These are phyloP conservation scores for Paraphaeosphaeria minitans DNA, from an alignment of 2,329 filamentous ascomycete species.

Conservation along the genomic window DNA sequence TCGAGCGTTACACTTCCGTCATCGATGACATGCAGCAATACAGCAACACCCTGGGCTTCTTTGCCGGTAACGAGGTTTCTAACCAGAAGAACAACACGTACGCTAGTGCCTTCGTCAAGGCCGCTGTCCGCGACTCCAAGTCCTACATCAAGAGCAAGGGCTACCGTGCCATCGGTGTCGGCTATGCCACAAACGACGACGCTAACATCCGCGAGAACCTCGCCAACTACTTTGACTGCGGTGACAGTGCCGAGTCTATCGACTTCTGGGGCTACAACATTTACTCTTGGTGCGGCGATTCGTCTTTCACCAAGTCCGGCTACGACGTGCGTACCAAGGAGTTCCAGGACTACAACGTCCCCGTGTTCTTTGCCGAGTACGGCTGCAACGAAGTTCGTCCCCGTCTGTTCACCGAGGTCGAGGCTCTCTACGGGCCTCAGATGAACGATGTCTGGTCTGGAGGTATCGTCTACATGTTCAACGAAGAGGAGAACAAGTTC, in stretches of 20 bases:
- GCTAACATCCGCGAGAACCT: constrained; percentile 78
- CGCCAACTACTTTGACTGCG: constrained; percentile 95
- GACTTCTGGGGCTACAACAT: constrained; percentile 99
- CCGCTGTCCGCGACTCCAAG: constrained; percentile 95
- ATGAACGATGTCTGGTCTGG: constrained; percentile 93
- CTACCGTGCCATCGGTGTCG: constrained; percentile 82
- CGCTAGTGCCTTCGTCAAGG: constrained; percentile 95
- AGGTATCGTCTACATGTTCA: constrained; percentile 99
- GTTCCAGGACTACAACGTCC: constrained; percentile 87
- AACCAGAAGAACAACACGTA: constrained; percentile 87
- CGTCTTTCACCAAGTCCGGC: constrained; percentile 74
- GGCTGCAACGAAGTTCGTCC: constrained; percentile 81
- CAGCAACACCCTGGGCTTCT: constrained; percentile 94
- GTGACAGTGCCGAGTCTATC: constrained; percentile 66
- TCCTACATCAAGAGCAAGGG: constrained; percentile 82
- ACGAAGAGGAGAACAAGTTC: constrained; percentile 88
- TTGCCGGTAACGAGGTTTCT: constrained; percentile 96
- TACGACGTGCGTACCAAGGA: constrained; percentile 84
- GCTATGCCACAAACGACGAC: constrained; percentile 96
- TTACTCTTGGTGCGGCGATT: constrained; percentile 97
- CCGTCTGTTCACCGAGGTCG: constrained; percentile 85
- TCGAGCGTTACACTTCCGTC: constrained; percentile 79
- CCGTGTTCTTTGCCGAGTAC: constrained; percentile 98
- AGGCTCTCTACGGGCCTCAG: constrained; percentile 74
- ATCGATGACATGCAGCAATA: constrained; percentile 82